phyloP scores from a whole-genome alignment of 495 filamentous ascomycete genomes.

The Neurospora pannonica region DNA sequence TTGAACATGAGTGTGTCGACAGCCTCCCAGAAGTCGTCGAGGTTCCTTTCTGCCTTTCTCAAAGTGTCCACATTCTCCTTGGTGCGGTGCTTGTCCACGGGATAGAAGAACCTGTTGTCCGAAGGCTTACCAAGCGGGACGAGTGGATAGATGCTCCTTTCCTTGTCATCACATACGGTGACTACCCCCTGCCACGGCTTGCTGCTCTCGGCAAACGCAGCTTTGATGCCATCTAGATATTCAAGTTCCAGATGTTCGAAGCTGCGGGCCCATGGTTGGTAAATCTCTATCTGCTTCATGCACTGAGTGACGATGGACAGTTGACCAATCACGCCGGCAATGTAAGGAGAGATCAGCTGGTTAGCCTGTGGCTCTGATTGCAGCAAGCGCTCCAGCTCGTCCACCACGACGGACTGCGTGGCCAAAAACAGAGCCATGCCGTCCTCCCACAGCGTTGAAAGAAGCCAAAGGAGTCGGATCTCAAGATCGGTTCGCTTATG shows the following conservation, averaged over 20 bases:
- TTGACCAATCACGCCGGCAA: conserved; percentile 30
- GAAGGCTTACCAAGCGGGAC: conserved; percentile 20
- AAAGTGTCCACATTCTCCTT: conserved; percentile 29
- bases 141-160: too few relatives aligned
- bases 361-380: conserved; percentile 26
- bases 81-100: conserved; percentile 37
- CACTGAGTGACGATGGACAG: conserved; percentile 34
- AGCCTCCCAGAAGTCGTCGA: conserved; percentile 42
- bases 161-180: too few relatives aligned
- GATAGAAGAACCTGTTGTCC: conserved; percentile 36
- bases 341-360: conserved; percentile 28
- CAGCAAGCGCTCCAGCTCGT: conserved; percentile 38
- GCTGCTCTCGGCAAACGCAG: conserved; percentile 14
- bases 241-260: too few relatives aligned
- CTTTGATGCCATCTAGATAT: conserved; percentile 10
- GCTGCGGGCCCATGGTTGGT: conserved; percentile 37
- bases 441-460: conserved; percentile 18
- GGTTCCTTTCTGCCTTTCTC: conserved; percentile 31
- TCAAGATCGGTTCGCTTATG: too few relatives aligned
- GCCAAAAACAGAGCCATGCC: conserved; percentile 17
- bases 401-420: conserved; percentile 23
- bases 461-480: too few relatives aligned
- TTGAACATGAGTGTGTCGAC: conserved; percentile 3
- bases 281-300: conserved; percentile 30
- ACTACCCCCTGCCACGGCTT: too few relatives aligned